Conservation (phyloP, 2,329 filamentous ascomycete genomes). For the Coniella vitis region DNA sequence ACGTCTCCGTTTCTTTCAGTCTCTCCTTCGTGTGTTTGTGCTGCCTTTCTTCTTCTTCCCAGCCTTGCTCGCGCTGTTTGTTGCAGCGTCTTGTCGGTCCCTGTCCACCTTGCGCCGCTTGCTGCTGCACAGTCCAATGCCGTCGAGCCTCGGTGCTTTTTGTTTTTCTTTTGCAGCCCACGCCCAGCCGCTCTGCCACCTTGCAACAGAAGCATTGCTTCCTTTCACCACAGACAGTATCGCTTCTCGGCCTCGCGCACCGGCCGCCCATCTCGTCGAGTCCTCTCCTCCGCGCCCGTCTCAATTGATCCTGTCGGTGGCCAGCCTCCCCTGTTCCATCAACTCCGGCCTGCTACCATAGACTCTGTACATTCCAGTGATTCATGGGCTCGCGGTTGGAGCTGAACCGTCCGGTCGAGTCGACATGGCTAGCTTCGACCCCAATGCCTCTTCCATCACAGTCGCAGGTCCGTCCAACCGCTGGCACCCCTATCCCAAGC, state of each 20-base stretch:
- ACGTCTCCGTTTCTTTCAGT: no score
- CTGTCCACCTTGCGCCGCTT: no score
- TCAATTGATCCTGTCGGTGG: neutral
- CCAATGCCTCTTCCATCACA: slow-evolving; percentile 51
- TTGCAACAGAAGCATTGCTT: neutral
- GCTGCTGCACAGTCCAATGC: neutral
- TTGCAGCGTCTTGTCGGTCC: no score
- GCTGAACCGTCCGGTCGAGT: slow-evolving; percentile 2
- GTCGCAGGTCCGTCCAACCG: slow-evolving; percentile 42
- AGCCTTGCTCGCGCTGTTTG: no score
- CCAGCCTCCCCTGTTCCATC: neutral
- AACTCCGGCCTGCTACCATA: no score
- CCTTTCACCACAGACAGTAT: neutral
- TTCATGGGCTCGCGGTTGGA: slow-evolving; percentile 9
- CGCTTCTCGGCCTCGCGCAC: neutral
- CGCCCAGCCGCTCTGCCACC: neutral
- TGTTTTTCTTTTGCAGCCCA: neutral
- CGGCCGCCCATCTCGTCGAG: neutral
- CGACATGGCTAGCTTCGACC: slow-evolving; percentile 30
- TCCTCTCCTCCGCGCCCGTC: neutral
- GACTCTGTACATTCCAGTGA: slow-evolving; percentile 1
- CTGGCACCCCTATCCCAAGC: neutral
- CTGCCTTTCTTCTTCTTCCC: no score
- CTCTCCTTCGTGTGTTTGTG: neutral
- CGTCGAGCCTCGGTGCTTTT: neutral